These are phyloP conservation scores for Lasiodiplodia hormozganensis DNA, from an alignment of 2,329 filamentous ascomycete genomes.

Conservation along the genomic window DNA sequence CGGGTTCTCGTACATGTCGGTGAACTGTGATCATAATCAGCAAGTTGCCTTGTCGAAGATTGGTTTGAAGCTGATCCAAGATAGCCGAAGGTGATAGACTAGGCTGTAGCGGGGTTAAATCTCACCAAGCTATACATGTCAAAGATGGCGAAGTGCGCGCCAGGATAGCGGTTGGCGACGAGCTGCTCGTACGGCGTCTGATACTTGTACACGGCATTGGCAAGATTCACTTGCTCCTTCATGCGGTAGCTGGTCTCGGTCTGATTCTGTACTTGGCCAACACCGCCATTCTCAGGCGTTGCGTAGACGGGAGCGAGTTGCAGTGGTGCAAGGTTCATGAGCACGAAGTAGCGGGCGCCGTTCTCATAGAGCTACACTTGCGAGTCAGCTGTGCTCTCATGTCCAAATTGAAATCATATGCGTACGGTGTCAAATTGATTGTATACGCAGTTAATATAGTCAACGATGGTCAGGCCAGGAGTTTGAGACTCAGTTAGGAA, in stretches of 20 bases:
- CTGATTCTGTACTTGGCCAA: slow-evolving; percentile 54
- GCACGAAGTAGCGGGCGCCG: slow-evolving; percentile 73
- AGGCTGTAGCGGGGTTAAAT: not conserved
- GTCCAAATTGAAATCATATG: slow-evolving; percentile 49
- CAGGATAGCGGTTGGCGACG: slow-evolving; percentile 54
- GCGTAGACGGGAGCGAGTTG: slow-evolving; percentile 73
- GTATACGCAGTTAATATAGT: slow-evolving; percentile 75
- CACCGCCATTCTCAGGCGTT: slow-evolving; percentile 53
- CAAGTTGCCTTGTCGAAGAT: not conserved
- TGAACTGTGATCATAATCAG: slow-evolving; percentile 50
- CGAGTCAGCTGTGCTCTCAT: slow-evolving; percentile 42
- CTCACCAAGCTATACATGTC: slow-evolving; percentile 68
- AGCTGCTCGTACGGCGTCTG: slow-evolving; percentile 56
- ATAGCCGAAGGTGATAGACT: not conserved
- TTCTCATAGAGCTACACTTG: slow-evolving; percentile 62
- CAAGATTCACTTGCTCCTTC: slow-evolving; percentile 57
- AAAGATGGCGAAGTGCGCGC: slow-evolving; percentile 69
- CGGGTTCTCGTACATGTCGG: slow-evolving; percentile 70
- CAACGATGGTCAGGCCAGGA: slow-evolving; percentile 64
- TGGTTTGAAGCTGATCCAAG: too few relatives aligned
- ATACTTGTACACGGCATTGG: slow-evolving; percentile 61
- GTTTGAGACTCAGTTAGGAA: slow-evolving; percentile 72
- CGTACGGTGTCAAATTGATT: slow-evolving; percentile 33
- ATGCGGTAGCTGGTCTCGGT: slow-evolving; percentile 61
- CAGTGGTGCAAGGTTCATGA: slow-evolving; percentile 73